phyloP scores from a whole-genome alignment of 805 yeast genomes.

The Wickerhamomyces tratensis region DNA sequence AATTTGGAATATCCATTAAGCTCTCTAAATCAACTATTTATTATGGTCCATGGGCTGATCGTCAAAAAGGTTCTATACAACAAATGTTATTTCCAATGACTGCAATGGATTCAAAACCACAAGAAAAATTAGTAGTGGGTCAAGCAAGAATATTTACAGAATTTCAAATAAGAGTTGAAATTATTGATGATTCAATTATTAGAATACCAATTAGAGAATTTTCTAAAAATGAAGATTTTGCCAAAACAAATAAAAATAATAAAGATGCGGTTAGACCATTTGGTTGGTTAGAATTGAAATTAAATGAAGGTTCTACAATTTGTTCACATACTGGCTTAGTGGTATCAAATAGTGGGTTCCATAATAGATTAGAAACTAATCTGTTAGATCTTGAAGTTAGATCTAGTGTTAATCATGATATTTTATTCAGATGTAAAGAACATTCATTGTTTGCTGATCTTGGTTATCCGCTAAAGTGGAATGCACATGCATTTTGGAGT shows the following conservation, averaged over 20 bases:
- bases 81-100: constrained; percentile 57
- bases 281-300: constrained; percentile 84
- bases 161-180: constrained; percentile 42
- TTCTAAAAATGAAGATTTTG: constrained; percentile 56
- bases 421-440: constrained; percentile 51
- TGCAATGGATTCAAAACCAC: constrained; percentile 44
- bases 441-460: constrained; percentile 48
- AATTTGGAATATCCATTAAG: constrained; percentile 49
- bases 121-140: constrained; percentile 36
- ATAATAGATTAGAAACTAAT: constrained; percentile 34
- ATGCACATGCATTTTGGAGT: constrained; percentile 64
- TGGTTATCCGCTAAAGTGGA: constrained; percentile 76
- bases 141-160: constrained; percentile 43
- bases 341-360: constrained; percentile 48
- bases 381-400: constrained; percentile 54
- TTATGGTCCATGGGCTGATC: constrained; percentile 96
- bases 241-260: constrained; percentile 19
- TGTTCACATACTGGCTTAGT: constrained; percentile 37
- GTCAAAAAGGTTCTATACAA: constrained; percentile 63
- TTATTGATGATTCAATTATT: constrained; percentile 56
- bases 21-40: constrained; percentile 55
- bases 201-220: constrained; percentile 79
- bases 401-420: constrained; percentile 84
- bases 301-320: constrained; percentile 42
- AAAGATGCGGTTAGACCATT: constrained; percentile 50